A percentile compares a stretch with the other conserved stretches of the same genome.
Conservation (phyloP, 305 asterid species). For the Nicotiana rustica region DNA sequence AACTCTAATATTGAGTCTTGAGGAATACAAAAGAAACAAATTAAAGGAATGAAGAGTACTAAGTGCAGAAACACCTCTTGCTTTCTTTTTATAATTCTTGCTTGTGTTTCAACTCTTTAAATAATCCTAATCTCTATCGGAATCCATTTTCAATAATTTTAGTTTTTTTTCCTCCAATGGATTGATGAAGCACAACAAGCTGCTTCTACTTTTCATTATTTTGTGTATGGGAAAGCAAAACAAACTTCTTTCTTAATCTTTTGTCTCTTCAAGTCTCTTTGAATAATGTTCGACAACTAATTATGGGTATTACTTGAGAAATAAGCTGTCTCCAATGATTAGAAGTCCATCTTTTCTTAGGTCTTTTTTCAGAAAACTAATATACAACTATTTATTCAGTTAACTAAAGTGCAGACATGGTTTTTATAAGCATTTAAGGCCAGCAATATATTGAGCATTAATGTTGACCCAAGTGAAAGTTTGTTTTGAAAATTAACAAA, state of each 20-base stretch:
- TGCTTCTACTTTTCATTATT: background rate
- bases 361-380: background rate
- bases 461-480: too few relatives aligned
- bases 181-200: background rate
- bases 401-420: background rate
- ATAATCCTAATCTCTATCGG: background rate
- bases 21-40: background rate
- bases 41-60: background rate
- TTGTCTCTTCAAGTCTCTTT: background rate
- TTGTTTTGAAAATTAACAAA: too few relatives aligned
- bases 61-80: background rate
- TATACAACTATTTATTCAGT: conserved; percentile 21
- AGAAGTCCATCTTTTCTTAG: background rate
- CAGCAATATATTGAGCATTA: background rate
- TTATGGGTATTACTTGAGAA: conserved; percentile 28
- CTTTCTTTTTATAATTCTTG: background rate
- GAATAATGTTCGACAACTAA: conserved; percentile 31
- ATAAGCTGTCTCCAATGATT: conserved; percentile 34
- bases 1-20: background rate
- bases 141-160: background rate
- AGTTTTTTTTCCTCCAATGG: background rate
- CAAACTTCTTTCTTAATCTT: conserved; percentile 24
- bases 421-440: conserved; percentile 4
- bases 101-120: background rate
- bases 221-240: conserved; percentile 27